Base-by-base conservation (phyloP, 2,329 filamentous ascomycete species). In the Curvularia lunata region DNA sequence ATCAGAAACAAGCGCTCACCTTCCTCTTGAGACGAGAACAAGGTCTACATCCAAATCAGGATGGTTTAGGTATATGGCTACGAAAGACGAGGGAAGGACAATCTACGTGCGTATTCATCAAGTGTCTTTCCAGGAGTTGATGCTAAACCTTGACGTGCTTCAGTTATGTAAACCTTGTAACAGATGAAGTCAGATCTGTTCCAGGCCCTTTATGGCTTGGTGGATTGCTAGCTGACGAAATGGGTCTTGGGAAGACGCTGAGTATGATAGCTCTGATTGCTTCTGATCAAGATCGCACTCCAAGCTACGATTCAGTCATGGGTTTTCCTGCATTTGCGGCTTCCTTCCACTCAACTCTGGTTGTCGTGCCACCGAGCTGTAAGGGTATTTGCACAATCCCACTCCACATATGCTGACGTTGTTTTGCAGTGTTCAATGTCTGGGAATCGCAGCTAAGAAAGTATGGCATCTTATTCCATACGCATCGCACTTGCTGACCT, bases 181-280 rank as follows among this genome's bases (percentile, higher is more conserved):
- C 32, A 16, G 51, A 27, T 19, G 18, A 48, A 18, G 32, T 27
- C 2, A 30, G 13, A 48, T 28, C 25, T 10, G 8, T 16, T 5
- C 48, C 48, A 10, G 48, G 48, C n/a, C 48, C 48, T 18, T 13
- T 25, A 4, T 48, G 25, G 18, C 1, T 27, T 30, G 57, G 61
- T 2, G 63, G 58, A 5, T 40, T 65, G 9, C 40, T 66, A 9
- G 62, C 64, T 10, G 64, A 65, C 18, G 47, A 48, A 1, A 66
- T 66, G 62, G 64, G 64, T 1, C 45, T 66, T 47, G 62, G 62
- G 0, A 66, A 66, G 27, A 58, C 62, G 30, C 56, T 61, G 13
- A 62, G 56, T 41, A 65, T 67, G 51, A 65, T 67, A 19, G 54
- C 58, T 25, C 16, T 58, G 28, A 40, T 59, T 19, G 37, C 49